Evolutionary conservation across 768 basidiomycete species (phyloP).

Genomic region (Lentinula guzmanii): DNA sequence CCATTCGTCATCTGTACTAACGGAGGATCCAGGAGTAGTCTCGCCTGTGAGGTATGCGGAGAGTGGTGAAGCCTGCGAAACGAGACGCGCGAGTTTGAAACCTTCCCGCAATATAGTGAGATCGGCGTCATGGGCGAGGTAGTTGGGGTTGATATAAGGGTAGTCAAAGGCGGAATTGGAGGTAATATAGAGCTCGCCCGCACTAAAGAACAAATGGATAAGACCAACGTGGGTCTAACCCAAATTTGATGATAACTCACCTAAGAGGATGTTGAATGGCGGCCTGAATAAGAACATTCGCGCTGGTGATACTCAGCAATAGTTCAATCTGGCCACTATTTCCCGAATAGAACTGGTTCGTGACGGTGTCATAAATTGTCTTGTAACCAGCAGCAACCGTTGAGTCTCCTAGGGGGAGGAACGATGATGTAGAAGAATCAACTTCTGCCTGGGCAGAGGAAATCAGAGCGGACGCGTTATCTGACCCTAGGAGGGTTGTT

Average conservation of each 20-base stretch:
- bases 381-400: constrained; percentile 49
- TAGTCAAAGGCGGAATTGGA: constrained; percentile 40
- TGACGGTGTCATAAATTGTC: constrained; percentile 43
- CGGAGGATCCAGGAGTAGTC: constrained; percentile 38
- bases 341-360: constrained; percentile 30
- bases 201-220: constrained; percentile 22
- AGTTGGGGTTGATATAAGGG: constrained; percentile 48
- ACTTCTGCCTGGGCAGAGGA: constrained; percentile 20
- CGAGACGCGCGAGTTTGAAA: constrained; percentile 39
- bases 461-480: constrained; percentile 23
- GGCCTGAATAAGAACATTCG: constrained; percentile 44
- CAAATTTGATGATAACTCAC: constrained; percentile 7
- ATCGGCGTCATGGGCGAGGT: constrained; percentile 38
- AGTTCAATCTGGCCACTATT: constrained; percentile 53
- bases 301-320: constrained; percentile 33
- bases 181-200: constrained; percentile 45
- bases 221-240: neutral
- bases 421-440: constrained; percentile 22
- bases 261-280: constrained; percentile 50
- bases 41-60: constrained; percentile 19
- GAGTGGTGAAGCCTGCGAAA: constrained; percentile 39
- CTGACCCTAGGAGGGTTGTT: constrained; percentile 29
- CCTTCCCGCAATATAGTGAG: constrained; percentile 35
- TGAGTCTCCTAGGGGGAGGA: constrained; percentile 38
- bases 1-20: constrained; percentile 50